phyloP scores from a whole-genome alignment of 2,329 filamentous ascomycete species.

The Cladosporium sp. region DNA sequence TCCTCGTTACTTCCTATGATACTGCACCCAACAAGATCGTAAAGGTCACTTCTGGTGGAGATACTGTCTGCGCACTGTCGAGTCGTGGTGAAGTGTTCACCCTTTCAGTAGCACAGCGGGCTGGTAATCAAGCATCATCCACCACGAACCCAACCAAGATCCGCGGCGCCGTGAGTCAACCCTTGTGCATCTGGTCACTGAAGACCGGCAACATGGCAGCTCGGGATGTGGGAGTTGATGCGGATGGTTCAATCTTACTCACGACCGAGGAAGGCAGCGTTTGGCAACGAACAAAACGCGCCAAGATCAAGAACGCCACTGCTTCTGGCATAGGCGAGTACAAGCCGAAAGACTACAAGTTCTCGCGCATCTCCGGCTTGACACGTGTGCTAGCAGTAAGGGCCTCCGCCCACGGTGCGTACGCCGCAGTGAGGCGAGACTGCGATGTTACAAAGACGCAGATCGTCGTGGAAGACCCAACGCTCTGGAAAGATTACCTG shows the following conservation, averaged over 20 bases:
- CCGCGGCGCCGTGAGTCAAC: slow-evolving; percentile 73
- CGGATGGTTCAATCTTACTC: slow-evolving; percentile 92
- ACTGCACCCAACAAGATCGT: slow-evolving; percentile 66
- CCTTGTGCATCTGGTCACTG: slow-evolving; percentile 84
- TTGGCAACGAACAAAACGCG: slow-evolving; percentile 82
- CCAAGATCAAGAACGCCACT: slow-evolving; percentile 71
- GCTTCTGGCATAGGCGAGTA: slow-evolving; percentile 53
- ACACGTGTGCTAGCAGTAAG: slow-evolving; percentile 81
- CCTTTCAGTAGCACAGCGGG: slow-evolving; percentile 69
- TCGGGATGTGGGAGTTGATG: slow-evolving; percentile 81
- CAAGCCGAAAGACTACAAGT: slow-evolving; percentile 89
- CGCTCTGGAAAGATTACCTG: slow-evolving; percentile 71
- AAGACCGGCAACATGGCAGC: slow-evolving; percentile 82
- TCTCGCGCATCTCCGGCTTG: slow-evolving; percentile 83
- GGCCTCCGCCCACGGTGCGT: slow-evolving; percentile 86
- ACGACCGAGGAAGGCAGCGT: slow-evolving; percentile 90
- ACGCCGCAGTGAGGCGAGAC: slow-evolving; percentile 82
- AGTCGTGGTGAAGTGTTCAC: slow-evolving; percentile 85
- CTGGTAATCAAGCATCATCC: slow-evolving; percentile 65
- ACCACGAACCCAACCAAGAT: slow-evolving; percentile 94
- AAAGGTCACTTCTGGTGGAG: slow-evolving; percentile 79
- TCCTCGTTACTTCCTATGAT: slow-evolving; percentile 66
- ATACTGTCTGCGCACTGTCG: slow-evolving; percentile 87
- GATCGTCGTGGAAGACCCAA: slow-evolving; percentile 65
- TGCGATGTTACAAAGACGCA: slow-evolving; percentile 75